Base-by-base conservation (phyloP, 768 basidiomycete species). In the Pleurotus platypus region DNA sequence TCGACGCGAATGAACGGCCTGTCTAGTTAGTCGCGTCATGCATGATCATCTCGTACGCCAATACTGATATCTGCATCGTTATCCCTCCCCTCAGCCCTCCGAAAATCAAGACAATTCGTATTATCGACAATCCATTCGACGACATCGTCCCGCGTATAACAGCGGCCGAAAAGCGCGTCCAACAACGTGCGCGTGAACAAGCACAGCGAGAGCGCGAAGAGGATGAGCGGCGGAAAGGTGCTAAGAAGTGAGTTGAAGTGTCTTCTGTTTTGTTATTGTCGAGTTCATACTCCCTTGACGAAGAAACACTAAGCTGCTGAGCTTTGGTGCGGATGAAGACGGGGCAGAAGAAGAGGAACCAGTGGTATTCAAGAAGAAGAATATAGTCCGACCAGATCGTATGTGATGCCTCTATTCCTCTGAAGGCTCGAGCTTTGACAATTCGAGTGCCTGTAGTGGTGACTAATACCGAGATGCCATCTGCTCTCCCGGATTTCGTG, bases 101-200 rank as follows among this genome's bases (percentile, higher is more conserved):
- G 0, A 94, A 90, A 67, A 96, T 99, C 68, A 89, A 86, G 63
- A 81, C 82, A 1, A 79, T 96, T 26, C 83, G 86, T 8, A 90
- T 99, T 53, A 67, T 93, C 27, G 94, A 97, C 54, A 96, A 98
- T 66, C 96, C 97, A 0, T 98, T 97, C 68, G 83, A 88, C 55
- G 95, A 98, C 66, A 97, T 98, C 61, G 82, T 94, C 38, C 96
- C 96, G 4, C 87, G 97, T 22, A 99, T 98, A 59, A 99, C 97
- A 1, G 94, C 94, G 1, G 92, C 86, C 2, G 97, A 98, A 73
- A 88, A 89, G 60, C 82, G 87, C 40, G 87, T 78, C 0, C 97
- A 99, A 67, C 87, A 87, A 60, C 80, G 81, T 55, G 96, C 95
- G 2, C 81, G 85, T 40, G 86, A 92, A 65, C 79, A 84, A 59